phyloP scores from a whole-genome alignment of 1,284 basidiomycete genomes.

The Malassezia arunalokei region DNA sequence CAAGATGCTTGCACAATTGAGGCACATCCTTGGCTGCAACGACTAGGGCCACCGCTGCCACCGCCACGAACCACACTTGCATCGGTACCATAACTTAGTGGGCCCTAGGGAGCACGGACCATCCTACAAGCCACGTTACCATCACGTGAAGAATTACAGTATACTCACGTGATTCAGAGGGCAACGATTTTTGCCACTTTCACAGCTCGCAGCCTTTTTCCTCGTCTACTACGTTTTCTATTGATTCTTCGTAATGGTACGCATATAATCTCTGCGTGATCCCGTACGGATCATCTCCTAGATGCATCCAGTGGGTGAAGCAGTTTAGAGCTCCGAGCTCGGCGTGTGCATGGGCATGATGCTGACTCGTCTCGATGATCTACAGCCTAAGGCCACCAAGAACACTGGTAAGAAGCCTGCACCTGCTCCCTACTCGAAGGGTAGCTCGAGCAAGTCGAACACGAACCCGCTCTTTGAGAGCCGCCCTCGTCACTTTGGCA shows the following conservation, averaged over 20 bases:
- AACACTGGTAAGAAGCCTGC: slow-evolving; percentile 39
- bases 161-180: background rate
- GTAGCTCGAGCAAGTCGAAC: slow-evolving; percentile 50
- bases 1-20: slow-evolving; percentile 23
- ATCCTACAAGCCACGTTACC: background rate
- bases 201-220: background rate
- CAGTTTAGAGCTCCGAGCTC: slow-evolving; percentile 40
- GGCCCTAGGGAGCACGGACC: no score
- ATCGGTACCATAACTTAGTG: no score
- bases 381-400: slow-evolving; percentile 42
- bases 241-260: slow-evolving; percentile 12
- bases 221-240: background rate
- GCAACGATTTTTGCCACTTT: background rate
- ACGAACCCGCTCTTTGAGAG: slow-evolving; percentile 97
- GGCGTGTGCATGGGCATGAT: slow-evolving; percentile 13
- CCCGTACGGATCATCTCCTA: background rate
- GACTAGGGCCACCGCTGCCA: no score
- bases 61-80: no score
- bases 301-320: slow-evolving; percentile 3
- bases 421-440: slow-evolving; percentile 35
- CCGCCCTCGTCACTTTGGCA: slow-evolving; percentile 80
- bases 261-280: slow-evolving; percentile 1
- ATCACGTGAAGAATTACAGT: background rate
- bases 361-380: slow-evolving; percentile 46
- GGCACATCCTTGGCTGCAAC: no score